phyloP scores from a whole-genome alignment of 352 stramenopile genomes.

The Phytopythium mirpurense region DNA sequence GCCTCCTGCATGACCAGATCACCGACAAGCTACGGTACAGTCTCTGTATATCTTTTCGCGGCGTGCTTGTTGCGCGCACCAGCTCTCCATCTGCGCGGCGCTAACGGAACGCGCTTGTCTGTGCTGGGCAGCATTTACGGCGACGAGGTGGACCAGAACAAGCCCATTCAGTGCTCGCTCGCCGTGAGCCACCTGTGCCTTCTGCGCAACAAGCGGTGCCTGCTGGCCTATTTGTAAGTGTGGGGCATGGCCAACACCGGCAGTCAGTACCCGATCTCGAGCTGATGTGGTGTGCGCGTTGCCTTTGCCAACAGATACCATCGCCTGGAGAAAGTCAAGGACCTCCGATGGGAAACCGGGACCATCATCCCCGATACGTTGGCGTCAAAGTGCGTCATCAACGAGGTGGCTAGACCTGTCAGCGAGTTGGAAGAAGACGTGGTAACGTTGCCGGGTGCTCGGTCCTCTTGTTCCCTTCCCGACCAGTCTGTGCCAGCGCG shows the following conservation, averaged over 20 bases:
- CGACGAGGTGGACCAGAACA: conserved; percentile 55
- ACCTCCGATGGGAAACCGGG: conserved; percentile 87
- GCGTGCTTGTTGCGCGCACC: too few species aligned
- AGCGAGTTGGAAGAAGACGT: too few species aligned
- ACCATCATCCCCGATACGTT: conserved; percentile 79
- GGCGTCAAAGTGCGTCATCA: conserved; percentile 60
- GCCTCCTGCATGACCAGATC: conserved; percentile 64
- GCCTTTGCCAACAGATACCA: conserved; percentile 37
- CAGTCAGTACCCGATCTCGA: too few species aligned
- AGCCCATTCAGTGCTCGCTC: conserved; percentile 66
- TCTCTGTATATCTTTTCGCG: too few species aligned
- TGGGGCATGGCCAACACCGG: too few species aligned
- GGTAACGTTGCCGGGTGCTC: neutral
- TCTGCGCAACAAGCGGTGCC: conserved; percentile 87
- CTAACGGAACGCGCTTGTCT: conserved; percentile 5
- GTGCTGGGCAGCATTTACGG: conserved; percentile 40
- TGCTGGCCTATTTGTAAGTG: conserved; percentile 78
- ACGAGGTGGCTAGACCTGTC: too few species aligned
- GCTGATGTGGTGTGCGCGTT: too few species aligned
- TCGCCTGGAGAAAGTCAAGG: conserved; percentile 86
- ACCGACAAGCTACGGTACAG: conserved; percentile 65
- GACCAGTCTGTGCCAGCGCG: conserved; percentile 66
- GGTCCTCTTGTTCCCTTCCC: neutral
- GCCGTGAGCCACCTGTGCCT: conserved; percentile 88
- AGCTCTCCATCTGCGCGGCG: neutral